Evolutionary conservation across 1,284 basidiomycete genomes (phyloP).

Genomic region (Xanthoconium separans): DNA sequence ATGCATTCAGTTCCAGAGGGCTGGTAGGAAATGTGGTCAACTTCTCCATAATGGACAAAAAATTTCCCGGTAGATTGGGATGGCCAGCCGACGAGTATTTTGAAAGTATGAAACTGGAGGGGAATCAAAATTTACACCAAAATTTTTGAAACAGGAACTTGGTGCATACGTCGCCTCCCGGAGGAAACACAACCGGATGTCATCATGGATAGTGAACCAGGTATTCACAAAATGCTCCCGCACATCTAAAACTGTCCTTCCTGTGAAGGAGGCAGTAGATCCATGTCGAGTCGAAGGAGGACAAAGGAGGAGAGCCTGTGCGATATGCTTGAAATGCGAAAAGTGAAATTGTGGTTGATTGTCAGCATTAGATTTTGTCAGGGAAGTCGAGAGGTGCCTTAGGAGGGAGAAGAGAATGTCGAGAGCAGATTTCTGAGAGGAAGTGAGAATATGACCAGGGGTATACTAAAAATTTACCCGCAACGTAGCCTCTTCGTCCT

Average conservation of each 20-base stretch:
- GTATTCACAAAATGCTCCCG: slow-evolving; percentile 62
- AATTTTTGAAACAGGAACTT: background rate
- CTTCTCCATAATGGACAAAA: slow-evolving; percentile 75
- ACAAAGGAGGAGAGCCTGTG: slow-evolving; percentile 59
- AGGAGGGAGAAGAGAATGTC: slow-evolving; percentile 81
- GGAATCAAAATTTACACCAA: slow-evolving; percentile 4
- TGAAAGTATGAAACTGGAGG: slow-evolving; percentile 21
- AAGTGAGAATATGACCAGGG: slow-evolving; percentile 3
- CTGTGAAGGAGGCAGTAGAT: slow-evolving; percentile 24
- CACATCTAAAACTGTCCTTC: slow-evolving; percentile 56
- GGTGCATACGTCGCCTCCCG: slow-evolving; percentile 72
- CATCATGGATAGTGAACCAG: slow-evolving; percentile 82
- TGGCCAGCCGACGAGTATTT: slow-evolving; percentile 32
- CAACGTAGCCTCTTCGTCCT: slow-evolving; percentile 68
- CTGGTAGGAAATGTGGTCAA: slow-evolving; percentile 83
- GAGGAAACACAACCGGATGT: slow-evolving; percentile 92
- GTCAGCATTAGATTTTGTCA: slow-evolving; percentile 42
- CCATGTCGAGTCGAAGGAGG: slow-evolving; percentile 49
- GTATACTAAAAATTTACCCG: slow-evolving; percentile 42
- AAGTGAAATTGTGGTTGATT: slow-evolving; percentile 64
- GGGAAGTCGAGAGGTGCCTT: slow-evolving; percentile 70
- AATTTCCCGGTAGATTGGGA: slow-evolving; percentile 54
- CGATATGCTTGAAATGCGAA: slow-evolving; percentile 67
- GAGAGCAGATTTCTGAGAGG: slow-evolving; percentile 64
- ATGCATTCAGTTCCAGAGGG: slow-evolving; percentile 74